Evolutionary conservation across 2,329 filamentous ascomycete genomes (phyloP), one percentile per base, ranked within the genome.

Genomic region (Diplodia intermedia): DNA sequence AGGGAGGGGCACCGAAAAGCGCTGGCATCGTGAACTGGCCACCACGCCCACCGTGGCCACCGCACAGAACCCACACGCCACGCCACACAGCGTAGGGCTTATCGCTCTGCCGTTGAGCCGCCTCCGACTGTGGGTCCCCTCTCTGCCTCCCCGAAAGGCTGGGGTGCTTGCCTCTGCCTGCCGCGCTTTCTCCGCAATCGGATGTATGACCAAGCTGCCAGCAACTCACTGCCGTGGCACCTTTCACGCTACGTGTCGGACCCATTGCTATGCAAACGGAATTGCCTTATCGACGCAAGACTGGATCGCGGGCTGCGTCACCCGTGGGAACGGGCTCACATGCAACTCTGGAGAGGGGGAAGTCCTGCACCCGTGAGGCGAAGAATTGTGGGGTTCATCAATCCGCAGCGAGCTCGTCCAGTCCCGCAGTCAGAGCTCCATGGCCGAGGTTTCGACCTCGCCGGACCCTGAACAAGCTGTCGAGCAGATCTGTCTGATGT

Each of bases 161-260:
- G 54, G 23, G 31, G 33, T 29, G 33, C 33, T 56, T 38, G 20
- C 54, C 54, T 36, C 40, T 23, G 14, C 33, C 31, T 20, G 54
- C 20, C 26, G 26, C 52, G 33, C 54, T 26, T 56, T 56, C 54
- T 56, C 54, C 54, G 54, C 54, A 56, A 56, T 56, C 54, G 54
- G 54, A 56, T 56, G 54, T 23, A 20, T 31, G 43, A 47, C 18
- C 36, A 38, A 11, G 8, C 8, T 38, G 36, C 36, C 43, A 47
- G n/a, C 43, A 47, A 23, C 15, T 20, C 15, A 31, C 26, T 55
- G 52, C 29, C 15, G 52, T 55, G 54, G 31, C 54, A 40, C 54
- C 31, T 29, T 38, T 56, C 54, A 56, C 54, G 33, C 31, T 56
- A 40, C 43, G n/a, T 47, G 43, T 20, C 20, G 43, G n/a, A 18